Evolutionary conservation across 768 basidiomycete genomes (phyloP).

Genomic region (Clitopilus passeckerianus): DNA sequence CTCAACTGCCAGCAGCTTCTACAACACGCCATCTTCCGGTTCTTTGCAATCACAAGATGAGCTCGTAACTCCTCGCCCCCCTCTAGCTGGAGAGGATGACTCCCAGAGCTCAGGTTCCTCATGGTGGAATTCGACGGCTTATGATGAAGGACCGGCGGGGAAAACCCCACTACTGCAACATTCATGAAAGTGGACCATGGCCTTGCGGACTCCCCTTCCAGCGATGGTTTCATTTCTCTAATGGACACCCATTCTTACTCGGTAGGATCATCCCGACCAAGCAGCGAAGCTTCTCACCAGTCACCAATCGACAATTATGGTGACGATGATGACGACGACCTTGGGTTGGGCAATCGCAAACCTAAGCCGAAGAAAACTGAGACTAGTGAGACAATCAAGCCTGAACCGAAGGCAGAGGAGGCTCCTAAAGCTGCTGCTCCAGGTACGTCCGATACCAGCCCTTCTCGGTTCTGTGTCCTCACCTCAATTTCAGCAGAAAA

Average conservation of each 20-base stretch:
- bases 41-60: conserved; percentile 26
- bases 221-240: conserved; percentile 73
- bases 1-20: conserved; percentile 47
- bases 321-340: conserved; percentile 78
- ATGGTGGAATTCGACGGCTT: conserved; percentile 62
- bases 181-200: conserved; percentile 50
- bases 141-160: conserved; percentile 25
- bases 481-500: conserved; percentile 1
- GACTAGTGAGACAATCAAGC: conserved; percentile 5
- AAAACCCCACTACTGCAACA: conserved; percentile 66
- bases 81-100: conserved; percentile 23
- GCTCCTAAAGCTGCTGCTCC: conserved; percentile 17
- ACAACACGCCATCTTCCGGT: conserved; percentile 31
- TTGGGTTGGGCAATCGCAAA: conserved; percentile 83
- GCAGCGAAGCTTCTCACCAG: conserved; percentile 8
- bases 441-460: conserved; percentile 16
- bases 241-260: conserved; percentile 63
- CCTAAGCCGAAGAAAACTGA: conserved; percentile 8
- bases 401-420: conserved; percentile 7
- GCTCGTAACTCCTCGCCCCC: conserved; percentile 24
- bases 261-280: conserved; percentile 21
- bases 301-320: conserved; percentile 12
- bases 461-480: neutral
- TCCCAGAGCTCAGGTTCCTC: conserved; percentile 29
- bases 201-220: conserved; percentile 24